A percentile compares a stretch with the other conserved stretches of the same genome.
phyloP scores from a whole-genome alignment of 345 rosid genomes.

The Jatropha curcas region DNA sequence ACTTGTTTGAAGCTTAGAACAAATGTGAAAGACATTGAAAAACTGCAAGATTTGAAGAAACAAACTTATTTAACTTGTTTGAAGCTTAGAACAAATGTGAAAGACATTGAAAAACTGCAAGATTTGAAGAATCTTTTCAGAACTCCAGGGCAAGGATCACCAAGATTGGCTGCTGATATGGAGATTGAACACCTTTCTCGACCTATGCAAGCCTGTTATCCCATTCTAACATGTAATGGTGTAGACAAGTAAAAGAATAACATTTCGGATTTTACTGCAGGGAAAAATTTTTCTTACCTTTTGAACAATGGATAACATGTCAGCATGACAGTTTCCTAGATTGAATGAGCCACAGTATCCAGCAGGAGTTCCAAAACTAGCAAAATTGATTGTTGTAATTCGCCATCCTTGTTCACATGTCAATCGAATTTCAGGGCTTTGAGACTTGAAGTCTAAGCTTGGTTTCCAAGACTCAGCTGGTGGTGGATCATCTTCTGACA shows the following conservation, averaged over 20 bases:
- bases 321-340: slow-evolving; percentile 46
- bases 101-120: slow-evolving; percentile 27
- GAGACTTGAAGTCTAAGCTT: slow-evolving; percentile 26
- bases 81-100: neutral
- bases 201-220: slow-evolving; percentile 56
- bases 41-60: neutral
- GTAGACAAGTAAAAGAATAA: neutral
- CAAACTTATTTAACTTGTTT: slow-evolving; percentile 5
- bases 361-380: slow-evolving; percentile 59
- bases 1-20: slow-evolving; percentile 2
- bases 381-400: slow-evolving; percentile 48
- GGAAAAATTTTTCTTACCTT: slow-evolving; percentile 39
- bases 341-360: slow-evolving; percentile 54
- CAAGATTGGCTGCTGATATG: slow-evolving; percentile 39
- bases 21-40: neutral
- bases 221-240: slow-evolving; percentile 19
- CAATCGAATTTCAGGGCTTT: slow-evolving; percentile 46
- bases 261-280: neutral
- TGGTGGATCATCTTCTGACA: slow-evolving; percentile 55
- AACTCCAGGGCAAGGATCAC: slow-evolving; percentile 49
- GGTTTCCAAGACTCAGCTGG: slow-evolving; percentile 54
- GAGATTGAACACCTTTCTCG: slow-evolving; percentile 46
- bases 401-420: slow-evolving; percentile 59
- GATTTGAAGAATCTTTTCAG: slow-evolving; percentile 40
- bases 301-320: slow-evolving; percentile 30